Evolutionary conservation across 306 rosid species (phyloP).

Genomic region (Cyamopsis tetragonoloba): DNA sequence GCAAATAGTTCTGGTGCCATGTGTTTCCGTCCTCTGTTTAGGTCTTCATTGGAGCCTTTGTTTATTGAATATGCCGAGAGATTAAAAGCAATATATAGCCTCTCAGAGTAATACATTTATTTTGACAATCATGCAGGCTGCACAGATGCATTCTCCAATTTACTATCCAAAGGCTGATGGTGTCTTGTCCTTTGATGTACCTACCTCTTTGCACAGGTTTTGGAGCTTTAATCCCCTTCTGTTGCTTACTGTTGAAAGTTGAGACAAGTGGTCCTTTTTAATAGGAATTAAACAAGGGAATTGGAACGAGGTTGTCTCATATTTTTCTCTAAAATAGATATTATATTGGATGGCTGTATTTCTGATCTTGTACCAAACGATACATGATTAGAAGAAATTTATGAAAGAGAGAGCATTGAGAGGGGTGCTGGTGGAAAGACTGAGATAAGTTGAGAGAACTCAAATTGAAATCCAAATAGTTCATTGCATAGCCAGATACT

Average conservation of each 20-base stretch:
- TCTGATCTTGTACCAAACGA: neutral
- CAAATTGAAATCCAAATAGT: constrained; percentile 11
- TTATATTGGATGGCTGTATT: neutral
- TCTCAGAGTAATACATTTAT: neutral
- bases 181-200: constrained; percentile 75
- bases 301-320: neutral
- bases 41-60: neutral
- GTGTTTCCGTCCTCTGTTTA: neutral
- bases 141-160: constrained; percentile 60
- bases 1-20: no score
- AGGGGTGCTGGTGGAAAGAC: neutral
- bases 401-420: neutral
- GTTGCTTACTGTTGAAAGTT: constrained; percentile 23
- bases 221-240: neutral
- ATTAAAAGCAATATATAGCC: neutral
- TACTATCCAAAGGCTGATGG: constrained; percentile 87
- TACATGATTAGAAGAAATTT: neutral
- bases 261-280: neutral
- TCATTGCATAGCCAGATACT: neutral
- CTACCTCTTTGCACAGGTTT: constrained; percentile 94
- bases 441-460: neutral
- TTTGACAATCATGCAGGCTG: constrained; percentile 48
- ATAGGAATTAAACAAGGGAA: neutral
- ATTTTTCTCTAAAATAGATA: neutral
- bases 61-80: neutral